Base-by-base conservation (phyloP, 495 filamentous ascomycete species). In the Penicillium psychrofluorescens region DNA sequence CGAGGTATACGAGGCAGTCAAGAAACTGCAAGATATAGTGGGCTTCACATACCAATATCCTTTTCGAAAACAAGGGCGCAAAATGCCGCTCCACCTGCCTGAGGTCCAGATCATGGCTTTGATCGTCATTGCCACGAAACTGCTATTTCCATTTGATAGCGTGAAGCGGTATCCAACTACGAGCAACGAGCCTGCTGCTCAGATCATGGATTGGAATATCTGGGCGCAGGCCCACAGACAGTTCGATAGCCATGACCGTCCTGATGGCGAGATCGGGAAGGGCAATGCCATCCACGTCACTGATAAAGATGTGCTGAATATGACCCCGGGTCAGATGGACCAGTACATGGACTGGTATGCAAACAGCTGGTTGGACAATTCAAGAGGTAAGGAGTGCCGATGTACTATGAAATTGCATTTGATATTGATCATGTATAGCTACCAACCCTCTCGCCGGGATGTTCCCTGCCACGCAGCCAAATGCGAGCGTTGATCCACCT, bases 301-400 rank as follows among this genome's bases (percentile, higher is more conserved):
- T 6, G 81, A 91, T 14, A 62, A 70, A 1, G 84, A 94, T 40
- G 71, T 88, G 2, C 77, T 90, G 46, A 55, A 61, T 3, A 84
- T 96, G 84, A 74, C 66, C 1, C 70, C 73, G 12, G 56, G 68
- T 8, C 78, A 94, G 46, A 58, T 96, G 41, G 84, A 92, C 49
- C 76, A 85, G 39, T 95, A 95, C 46, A 71, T 98, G 72, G 80
- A 90, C 59, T 96, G 87, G 86, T 95, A 87, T 54, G 83, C 91
- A 57, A 75, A 77, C 50, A 88, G 70, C 28, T 94, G 83, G 77
- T 55, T 85, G 37, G 72, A 78, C 40, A 52, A 36, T 22, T 22
- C 22, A 22, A 6, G 22, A 3, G 22, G 22, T 22, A 22, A 22
- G 22, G 22, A 22, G 2, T 22, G 22, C 22, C 4, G 22, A 22